Conservation (phyloP, 139 green algal species). For the Picochlorum sp. region DNA sequence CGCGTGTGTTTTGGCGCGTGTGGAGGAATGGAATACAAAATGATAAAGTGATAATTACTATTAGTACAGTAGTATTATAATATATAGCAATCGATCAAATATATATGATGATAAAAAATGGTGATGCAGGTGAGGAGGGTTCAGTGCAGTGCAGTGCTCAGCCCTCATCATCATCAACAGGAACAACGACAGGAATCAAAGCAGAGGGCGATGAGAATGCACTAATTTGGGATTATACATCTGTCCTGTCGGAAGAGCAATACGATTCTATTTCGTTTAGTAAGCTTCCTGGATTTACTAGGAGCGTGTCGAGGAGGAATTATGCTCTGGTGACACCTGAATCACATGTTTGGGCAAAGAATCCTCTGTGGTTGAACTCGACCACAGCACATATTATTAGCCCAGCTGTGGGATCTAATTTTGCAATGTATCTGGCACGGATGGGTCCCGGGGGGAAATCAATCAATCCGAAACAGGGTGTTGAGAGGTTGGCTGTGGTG, state of each 20-base stretch:
- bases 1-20: too few relatives aligned
- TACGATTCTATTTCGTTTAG: conserved; percentile 21
- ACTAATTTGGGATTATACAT: conserved; percentile 18
- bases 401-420: conserved; percentile 63
- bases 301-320: conserved; percentile 59
- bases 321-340: conserved; percentile 86
- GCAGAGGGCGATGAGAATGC: too few relatives aligned
- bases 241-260: conserved; percentile 2
- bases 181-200: too few relatives aligned
- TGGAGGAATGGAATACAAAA: too few relatives aligned
- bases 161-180: too few relatives aligned
- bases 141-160: too few relatives aligned
- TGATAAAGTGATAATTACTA: too few relatives aligned
- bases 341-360: conserved; percentile 54
- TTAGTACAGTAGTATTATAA: too few relatives aligned
- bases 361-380: conserved; percentile 17
- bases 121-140: too few relatives aligned
- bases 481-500: conserved; percentile 74
- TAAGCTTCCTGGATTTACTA: conserved; percentile 83
- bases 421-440: conserved; percentile 74
- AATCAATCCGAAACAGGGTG: conserved; percentile 7
- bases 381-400: conserved; percentile 70
- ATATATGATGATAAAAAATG: too few relatives aligned
- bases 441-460: conserved; percentile 29
- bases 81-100: too few relatives aligned